Evolutionary conservation across 371 early-diverging fungal genomes (phyloP), one percentile per base, ranked within the genome.

Genomic region (Apophysomyces ossiformis): DNA sequence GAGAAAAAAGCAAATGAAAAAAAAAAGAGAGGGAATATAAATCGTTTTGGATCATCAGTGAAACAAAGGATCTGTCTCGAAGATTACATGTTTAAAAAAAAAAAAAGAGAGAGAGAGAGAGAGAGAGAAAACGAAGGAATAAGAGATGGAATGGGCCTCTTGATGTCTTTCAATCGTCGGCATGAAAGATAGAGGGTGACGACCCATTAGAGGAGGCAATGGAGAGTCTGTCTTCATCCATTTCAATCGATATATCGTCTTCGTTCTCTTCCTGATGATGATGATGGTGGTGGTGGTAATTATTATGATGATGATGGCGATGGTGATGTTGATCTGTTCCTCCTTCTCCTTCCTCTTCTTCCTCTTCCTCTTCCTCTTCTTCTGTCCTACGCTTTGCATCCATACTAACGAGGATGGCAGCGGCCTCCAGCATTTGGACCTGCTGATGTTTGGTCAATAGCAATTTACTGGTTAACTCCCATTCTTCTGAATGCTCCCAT

Each of bases 361-460:
- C 11, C 66, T 69, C 38, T 69, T 74, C 11, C 66, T 69, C 38
- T 69, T 71, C 21, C 59, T 60, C 37, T 71, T 71, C 59, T 68
- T 61, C 47, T 72, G 16, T 54, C 38, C 16, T 35, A 37, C 58
- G 58, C 37, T 39, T 36, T 58, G 58, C 35, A 58, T 82, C 87
- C 83, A 89, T 83, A 57, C 84, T 82, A 46, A 90, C 73, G 38
- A 90, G 65, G 45, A 90, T 87, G 43, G 89, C 85, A 6, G 92
- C 92, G 16, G 92, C 92, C 64, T 92, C 92, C 66, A 92, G 74
- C 75, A 92, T 70, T 65, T 89, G 90, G 1, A 92, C 91, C 66
- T 92, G 92, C 61, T 90, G 91, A 69, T 92, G 92, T 64, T 90
- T 90, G 38, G 90, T 86, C 37, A 90, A 72, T 37, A 84, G 73